Evolutionary conservation across 495 filamentous ascomycete genomes (phyloP).

Genomic region (Penicillium coprophilum): DNA sequence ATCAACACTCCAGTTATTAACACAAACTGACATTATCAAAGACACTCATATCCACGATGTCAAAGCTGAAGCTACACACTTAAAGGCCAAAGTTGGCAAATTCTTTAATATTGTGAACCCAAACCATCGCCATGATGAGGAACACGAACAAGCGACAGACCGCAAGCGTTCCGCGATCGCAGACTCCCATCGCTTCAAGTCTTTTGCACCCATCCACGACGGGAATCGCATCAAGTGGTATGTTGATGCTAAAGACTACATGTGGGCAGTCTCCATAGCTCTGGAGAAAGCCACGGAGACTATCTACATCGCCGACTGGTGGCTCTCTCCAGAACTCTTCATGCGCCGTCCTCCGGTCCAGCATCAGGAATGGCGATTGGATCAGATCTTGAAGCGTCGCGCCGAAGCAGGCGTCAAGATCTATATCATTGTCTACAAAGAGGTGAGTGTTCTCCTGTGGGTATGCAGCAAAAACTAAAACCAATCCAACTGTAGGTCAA

Average conservation of each 20-base stretch:
- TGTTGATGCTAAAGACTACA: conserved; percentile 89
- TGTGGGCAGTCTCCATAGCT: conserved; percentile 86
- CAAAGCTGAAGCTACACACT: conserved; percentile 49
- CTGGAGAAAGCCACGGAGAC: conserved; percentile 85
- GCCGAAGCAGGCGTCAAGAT: conserved; percentile 95
- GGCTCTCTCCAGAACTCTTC: conserved; percentile 92
- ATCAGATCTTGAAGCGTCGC: conserved; percentile 79
- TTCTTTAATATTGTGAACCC: conserved; percentile 75
- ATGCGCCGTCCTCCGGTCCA: conserved; percentile 76
- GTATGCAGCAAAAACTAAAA: neutral
- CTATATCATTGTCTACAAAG: conserved; percentile 90
- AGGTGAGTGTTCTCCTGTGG: conserved; percentile 41
- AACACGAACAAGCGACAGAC: conserved; percentile 82
- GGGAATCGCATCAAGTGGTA: conserved; percentile 96
- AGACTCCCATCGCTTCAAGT: conserved; percentile 78
- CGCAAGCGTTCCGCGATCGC: conserved; percentile 69
- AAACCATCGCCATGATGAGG: conserved; percentile 93
- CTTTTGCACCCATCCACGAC: conserved; percentile 80
- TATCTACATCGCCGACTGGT: conserved; percentile 97
- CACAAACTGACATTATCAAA: conserved; percentile 18
- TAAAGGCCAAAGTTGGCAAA: conserved; percentile 67
- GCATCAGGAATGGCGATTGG: conserved; percentile 86
- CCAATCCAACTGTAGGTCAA: conserved; percentile 44
- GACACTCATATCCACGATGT: conserved; percentile 47
- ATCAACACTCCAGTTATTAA: neutral